Evolutionary conservation across 176 grass and related monocot species (phyloP), one percentile per base, ranked within the genome.

Genomic region (Hsuehochloa calcarea): DNA sequence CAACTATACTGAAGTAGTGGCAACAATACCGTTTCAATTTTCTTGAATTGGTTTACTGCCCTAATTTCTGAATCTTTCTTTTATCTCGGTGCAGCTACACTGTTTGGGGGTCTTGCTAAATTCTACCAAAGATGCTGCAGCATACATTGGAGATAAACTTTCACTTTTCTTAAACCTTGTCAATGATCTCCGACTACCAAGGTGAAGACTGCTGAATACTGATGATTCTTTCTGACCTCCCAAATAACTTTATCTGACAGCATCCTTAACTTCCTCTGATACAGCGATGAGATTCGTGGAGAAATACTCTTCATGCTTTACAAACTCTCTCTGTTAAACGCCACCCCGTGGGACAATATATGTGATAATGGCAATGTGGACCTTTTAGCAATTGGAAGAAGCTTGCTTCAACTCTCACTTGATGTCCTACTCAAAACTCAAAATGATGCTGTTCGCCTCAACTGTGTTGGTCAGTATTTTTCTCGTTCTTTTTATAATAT

Each of bases 381-480:
- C 51, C 79, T 91, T 27, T 75, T 69, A 41, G 78, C 68, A 65
- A 83, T 81, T 29, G 82, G 90, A 79, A 84, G 71, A 77, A 86
- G 25, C 45, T 81, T 93, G 83, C 74, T 98, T 70, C 82, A 72
- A 68, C 79, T 92, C 47, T 92, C 87, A 43, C 91, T 98, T 34
- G 91, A 95, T 90, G 91, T 88, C 87, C 87, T 98, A 65, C 87
- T 95, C 29, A 98, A 95, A 91, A 87, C 93, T 75, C 93, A 95
- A 85, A 98, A 93, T 72, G 91, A 98, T 70, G 85, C 71, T 82
- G 96, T 95, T 78, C 91, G 96, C 70, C 6, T 95, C 75, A 98
- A 98, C 58, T 98, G 93, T 88, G 70, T 98, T 87, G 96, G 96
- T 98, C 75, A 79, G 91, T 90, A 71, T 83, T 14, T 72, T 45